Percentiles rank a stretch among this genome's conserved stretches.
Conservation (phyloP, 2,329 filamentous ascomycete species). For the Talaromyces islandicus region DNA sequence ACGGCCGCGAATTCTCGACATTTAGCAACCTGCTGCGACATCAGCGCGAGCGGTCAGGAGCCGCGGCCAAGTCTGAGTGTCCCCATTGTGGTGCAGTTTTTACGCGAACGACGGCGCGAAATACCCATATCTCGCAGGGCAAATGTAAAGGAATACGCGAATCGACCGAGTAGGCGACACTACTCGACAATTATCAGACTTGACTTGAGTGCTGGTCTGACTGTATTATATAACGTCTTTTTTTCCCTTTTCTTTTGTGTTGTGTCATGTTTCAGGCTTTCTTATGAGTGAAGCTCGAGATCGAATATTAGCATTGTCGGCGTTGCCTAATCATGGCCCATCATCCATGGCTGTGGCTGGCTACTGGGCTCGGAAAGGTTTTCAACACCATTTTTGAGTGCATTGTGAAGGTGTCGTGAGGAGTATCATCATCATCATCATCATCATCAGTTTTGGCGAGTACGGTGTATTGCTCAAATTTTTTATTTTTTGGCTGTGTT, state of each 20-base stretch:
- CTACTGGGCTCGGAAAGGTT: not conserved
- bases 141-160: conserved; percentile 68
- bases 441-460: not conserved
- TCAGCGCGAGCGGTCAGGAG: conserved; percentile 89
- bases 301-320: not conserved
- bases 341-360: not conserved
- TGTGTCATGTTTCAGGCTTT: not conserved
- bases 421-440: not conserved
- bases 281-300: not conserved
- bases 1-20: conserved; percentile 89
- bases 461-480: not conserved
- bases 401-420: not conserved
- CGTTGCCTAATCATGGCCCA: not conserved
- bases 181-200: not conserved
- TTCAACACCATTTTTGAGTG: not conserved
- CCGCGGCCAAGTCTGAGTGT: conserved; percentile 80
- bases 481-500: not conserved
- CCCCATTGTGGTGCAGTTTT: conserved; percentile 91
- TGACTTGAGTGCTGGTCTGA: not conserved
- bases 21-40: conserved; percentile 92
- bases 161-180: conserved; percentile 14
- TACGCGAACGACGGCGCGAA: conserved; percentile 79
- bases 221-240: not conserved
- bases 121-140: conserved; percentile 79
- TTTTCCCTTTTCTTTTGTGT: not conserved